Evolutionary conservation across 257 asterid genomes (phyloP), one percentile per base, ranked within the genome.

Genomic region (Solanum clarkiae): DNA sequence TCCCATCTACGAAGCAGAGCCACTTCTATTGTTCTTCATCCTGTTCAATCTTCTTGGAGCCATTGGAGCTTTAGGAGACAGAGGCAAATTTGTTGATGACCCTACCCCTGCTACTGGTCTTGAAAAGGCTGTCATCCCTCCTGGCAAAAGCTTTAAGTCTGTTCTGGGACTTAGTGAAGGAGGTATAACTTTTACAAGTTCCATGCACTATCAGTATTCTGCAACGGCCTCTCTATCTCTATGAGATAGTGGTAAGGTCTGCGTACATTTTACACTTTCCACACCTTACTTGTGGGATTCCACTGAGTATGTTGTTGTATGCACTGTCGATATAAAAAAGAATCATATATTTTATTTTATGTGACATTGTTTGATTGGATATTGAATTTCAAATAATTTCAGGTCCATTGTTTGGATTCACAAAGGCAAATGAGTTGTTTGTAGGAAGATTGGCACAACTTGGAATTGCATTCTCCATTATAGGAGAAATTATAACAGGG

Each of bases 401-500:
- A 96, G 99, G 99, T 36, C 98, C 95, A 4, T 62, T 96, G 18
- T 94, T 96, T 22, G 99, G 99, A 84, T 96, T 96, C 94, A 96
- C 99, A 54, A 96, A 96, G 81, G 81, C 99, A 29, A 96, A 96
- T 80, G 99, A 96, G 91, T 88, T 96, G 36, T 96, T 96, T 82
- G 99, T 96, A 5, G 99, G 99, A 57, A 93, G 99, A 90, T 87
- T 95, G 92, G 98, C 98, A 14, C 98, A 95, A 87, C 70, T 95
- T 29, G 98, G 98, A 24, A 94, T 95, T 84, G 99, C 95, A 2
- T 96, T 96, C 89, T 96, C 99, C 18, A 88, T 96, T 2, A 96
- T 96, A 3, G 99, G 99, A 79, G 99, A 96, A 87, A 96, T 96
- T 22, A 81, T 95, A 1, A 94, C 99, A 1, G 99, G 99, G 16